Conservation (phyloP, 139 green algal genomes). For the Tetraselmis striata region DNA sequence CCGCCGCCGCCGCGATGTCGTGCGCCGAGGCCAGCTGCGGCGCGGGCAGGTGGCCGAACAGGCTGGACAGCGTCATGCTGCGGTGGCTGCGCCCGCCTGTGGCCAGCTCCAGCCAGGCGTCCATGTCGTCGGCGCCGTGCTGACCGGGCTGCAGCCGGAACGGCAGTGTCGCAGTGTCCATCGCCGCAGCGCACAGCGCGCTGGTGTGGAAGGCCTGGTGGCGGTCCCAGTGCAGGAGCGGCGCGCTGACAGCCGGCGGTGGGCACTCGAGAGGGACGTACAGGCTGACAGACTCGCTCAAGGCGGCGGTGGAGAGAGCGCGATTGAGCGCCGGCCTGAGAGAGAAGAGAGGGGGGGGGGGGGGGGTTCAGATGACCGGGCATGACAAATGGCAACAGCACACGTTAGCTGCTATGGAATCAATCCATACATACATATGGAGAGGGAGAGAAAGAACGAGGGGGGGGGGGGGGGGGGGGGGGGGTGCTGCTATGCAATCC, state of each 20-base stretch:
- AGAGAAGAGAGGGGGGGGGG: no score
- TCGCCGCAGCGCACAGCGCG: constrained; percentile 37
- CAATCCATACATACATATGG: no score
- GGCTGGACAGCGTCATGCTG: background rate
- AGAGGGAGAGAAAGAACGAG: no score
- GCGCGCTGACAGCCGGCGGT: background rate
- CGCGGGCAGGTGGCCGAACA: background rate
- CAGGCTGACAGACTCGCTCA: constrained; percentile 27
- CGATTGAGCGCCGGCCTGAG: constrained; percentile 26
- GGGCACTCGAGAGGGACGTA: constrained; percentile 38
- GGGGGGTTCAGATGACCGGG: no score
- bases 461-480: no score
- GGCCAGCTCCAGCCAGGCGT: background rate
- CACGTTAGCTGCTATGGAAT: no score
- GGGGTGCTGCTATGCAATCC: no score
- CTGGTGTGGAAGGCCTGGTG: constrained; percentile 12
- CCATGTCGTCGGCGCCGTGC: background rate
- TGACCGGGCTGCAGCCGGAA: constrained; percentile 14
- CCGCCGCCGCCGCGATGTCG: background rate
- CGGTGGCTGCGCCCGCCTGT: background rate
- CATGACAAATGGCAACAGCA: no score
- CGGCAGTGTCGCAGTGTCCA: constrained; percentile 47
- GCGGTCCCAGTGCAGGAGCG: constrained; percentile 25
- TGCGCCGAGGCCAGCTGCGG: background rate
- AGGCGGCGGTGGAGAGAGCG: constrained; percentile 18